Evolutionary conservation across 148 eudicot species (phyloP).

Genomic region (Hydrangea macrophylla): DNA sequence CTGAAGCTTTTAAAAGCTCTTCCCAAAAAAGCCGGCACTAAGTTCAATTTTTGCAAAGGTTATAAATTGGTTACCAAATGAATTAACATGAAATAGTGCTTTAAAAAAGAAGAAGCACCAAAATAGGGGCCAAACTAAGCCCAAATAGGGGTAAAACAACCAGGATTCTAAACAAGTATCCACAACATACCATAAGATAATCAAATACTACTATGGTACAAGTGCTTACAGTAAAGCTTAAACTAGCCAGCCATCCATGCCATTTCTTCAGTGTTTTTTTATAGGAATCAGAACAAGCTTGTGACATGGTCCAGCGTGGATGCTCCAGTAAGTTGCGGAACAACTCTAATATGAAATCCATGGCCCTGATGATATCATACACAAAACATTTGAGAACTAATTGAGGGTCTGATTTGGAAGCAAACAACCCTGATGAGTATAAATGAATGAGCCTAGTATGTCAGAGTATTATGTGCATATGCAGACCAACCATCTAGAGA

Average conservation of each 20-base stretch:
- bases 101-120: no score
- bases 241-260: slow-evolving; percentile 92
- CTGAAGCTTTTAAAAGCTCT: no score
- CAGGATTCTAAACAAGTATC: neutral
- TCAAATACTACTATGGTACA: neutral
- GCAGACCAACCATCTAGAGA: neutral
- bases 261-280: slow-evolving; percentile 74
- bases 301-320: slow-evolving; percentile 78
- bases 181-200: neutral
- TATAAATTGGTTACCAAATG: no score
- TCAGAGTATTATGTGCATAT: neutral
- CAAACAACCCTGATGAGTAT: neutral
- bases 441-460: neutral
- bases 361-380: slow-evolving; percentile 46
- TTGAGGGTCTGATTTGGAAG: neutral
- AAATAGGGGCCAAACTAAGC: no score
- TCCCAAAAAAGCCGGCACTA: no score
- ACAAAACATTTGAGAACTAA: neutral
- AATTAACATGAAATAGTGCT: no score
- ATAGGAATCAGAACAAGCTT: slow-evolving; percentile 75
- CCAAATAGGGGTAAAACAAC: neutral
- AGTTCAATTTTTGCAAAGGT: no score
- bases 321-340: slow-evolving; percentile 63
- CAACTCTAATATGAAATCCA: slow-evolving; percentile 79
- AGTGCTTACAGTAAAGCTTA: slow-evolving; percentile 55